Percentiles rank a stretch among this genome's conserved stretches.
Conservation (phyloP, 2,329 filamentous ascomycete genomes). For the Calonectria montana region DNA sequence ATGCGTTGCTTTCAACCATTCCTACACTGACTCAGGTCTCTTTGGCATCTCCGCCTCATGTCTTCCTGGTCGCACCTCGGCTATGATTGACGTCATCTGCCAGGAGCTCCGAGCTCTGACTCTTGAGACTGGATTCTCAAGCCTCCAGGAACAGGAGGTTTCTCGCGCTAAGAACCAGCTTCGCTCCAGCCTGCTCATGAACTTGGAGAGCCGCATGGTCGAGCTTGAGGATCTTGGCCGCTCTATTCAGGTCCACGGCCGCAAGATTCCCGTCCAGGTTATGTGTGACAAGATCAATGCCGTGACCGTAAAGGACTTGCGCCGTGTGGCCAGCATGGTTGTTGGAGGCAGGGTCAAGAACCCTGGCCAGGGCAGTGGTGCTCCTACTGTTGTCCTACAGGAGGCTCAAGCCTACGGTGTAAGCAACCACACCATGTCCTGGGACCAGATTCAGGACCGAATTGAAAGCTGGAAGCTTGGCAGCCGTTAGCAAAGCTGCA, state of each 20-base stretch:
- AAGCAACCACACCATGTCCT: constrained; percentile 75
- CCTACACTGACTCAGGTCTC: constrained; percentile 93
- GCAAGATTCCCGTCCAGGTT: constrained; percentile 89
- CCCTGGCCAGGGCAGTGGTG: constrained; percentile 80
- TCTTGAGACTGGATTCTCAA: constrained; percentile 77
- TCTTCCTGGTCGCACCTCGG: constrained; percentile 78
- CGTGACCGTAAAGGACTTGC: constrained; percentile 82
- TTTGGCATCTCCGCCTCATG: constrained; percentile 95
- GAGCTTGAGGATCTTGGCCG: constrained; percentile 95
- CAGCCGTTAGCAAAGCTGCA: constrained; percentile 49
- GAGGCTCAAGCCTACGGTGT: constrained; percentile 83
- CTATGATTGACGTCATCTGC: constrained; percentile 96
- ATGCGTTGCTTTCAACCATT: constrained; percentile 96
- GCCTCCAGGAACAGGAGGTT: constrained; percentile 82
- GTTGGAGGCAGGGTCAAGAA: constrained; percentile 84
- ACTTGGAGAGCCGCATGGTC: constrained; percentile 96
- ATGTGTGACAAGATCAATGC: constrained; percentile 91
- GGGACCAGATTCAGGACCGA: constrained; percentile 90
- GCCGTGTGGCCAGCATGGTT: constrained; percentile 82
- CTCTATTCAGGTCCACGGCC: constrained; percentile 96
- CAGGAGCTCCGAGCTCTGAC: constrained; percentile 85
- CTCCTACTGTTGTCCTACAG: constrained; percentile 94
- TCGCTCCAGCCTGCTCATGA: constrained; percentile 91
- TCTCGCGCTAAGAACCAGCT: constrained; percentile 97
- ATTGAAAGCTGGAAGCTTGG: constrained; percentile 89